A percentile compares a stretch with the other conserved stretches of the same genome.
These are phyloP conservation scores for Phytophthora capsici DNA, from an alignment of 352 stramenopile species.

Conservation along the genomic window DNA sequence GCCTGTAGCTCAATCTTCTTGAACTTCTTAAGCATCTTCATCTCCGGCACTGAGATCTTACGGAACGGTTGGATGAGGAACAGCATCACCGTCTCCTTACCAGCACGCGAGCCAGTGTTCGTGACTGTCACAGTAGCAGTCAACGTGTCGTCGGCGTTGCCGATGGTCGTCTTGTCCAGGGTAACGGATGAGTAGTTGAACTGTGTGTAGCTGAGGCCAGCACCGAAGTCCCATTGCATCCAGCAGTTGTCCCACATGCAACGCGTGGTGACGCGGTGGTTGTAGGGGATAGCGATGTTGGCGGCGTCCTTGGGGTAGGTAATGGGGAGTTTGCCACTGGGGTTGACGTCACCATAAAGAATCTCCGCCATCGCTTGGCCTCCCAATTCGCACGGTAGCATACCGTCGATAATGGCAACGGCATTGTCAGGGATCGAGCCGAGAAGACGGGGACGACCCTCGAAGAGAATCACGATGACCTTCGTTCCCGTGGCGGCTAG, in stretches of 20 bases:
- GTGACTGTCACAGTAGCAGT: background rate
- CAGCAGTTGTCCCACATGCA: conserved; percentile 54
- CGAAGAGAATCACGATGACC: conserved; percentile 78
- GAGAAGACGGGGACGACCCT: conserved; percentile 79
- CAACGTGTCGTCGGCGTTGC: background rate
- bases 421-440: conserved; percentile 49
- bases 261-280: conserved; percentile 56
- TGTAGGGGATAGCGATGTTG: conserved; percentile 71
- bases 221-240: conserved; percentile 70
- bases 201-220: background rate
- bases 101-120: background rate
- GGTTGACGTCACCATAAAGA: conserved; percentile 73
- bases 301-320: conserved; percentile 73
- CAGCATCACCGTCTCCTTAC: background rate
- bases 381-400: conserved; percentile 72
- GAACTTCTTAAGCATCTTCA: background rate
- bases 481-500: conserved; percentile 64
- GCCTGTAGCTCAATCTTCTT: background rate
- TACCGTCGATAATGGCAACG: conserved; percentile 70
- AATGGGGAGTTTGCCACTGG: conserved; percentile 79
- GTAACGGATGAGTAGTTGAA: background rate
- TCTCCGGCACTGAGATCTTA: background rate
- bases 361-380: conserved; percentile 85
- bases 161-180: background rate
- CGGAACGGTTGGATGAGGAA: conserved; percentile 2